Percentiles rank a stretch among this genome's conserved stretches.
Evolutionary conservation across 768 basidiomycete species (phyloP).

Genomic region (Boletus rubropictus): DNA sequence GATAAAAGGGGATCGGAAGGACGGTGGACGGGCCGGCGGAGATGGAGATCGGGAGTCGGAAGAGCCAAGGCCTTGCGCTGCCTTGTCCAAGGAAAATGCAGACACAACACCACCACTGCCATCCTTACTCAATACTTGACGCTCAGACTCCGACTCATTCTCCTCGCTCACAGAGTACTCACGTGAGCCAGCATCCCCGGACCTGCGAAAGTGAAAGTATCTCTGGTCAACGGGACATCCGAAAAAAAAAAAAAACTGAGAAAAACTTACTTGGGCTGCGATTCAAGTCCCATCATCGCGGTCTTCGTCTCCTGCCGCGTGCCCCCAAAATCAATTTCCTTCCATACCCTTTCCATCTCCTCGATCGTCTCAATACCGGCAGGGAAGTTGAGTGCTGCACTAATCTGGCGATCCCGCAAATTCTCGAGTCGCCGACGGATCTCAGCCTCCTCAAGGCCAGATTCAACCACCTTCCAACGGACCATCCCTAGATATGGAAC

Average conservation of each 20-base stretch:
- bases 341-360: constrained; percentile 30
- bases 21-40: background rate
- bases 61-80: background rate
- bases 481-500: constrained; percentile 46
- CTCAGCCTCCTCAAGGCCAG: constrained; percentile 27
- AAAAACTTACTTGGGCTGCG: constrained; percentile 5
- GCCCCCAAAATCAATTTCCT: constrained; percentile 26
- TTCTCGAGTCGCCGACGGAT: constrained; percentile 34
- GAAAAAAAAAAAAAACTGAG: background rate
- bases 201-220: background rate
- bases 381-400: constrained; percentile 44
- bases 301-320: constrained; percentile 6
- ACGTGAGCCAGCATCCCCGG: too few species aligned
- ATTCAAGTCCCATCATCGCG: background rate
- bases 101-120: background rate
- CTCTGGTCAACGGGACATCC: background rate
- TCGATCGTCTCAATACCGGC: constrained; percentile 34
- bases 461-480: constrained; percentile 49
- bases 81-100: background rate
- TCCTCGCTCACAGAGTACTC: background rate
- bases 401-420: constrained; percentile 40
- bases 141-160: background rate
- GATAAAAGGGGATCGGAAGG: constrained; percentile 12
- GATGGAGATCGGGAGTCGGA: background rate
- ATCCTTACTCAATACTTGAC: background rate